Conservation (phyloP, 202 grass and related monocot species). For the Musa balbisiana region DNA sequence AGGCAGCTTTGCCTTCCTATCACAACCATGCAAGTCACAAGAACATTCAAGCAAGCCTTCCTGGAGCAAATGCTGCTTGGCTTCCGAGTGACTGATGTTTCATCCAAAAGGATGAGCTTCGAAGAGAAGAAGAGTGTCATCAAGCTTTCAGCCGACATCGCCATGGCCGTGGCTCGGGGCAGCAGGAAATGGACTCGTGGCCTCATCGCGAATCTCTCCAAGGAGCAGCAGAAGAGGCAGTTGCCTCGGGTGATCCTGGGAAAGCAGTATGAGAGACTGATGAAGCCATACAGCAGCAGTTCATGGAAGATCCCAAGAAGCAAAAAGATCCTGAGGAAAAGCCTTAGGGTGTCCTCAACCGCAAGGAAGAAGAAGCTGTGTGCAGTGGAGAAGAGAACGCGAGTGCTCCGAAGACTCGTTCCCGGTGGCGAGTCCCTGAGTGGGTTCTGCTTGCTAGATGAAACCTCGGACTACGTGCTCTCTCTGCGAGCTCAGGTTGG, state of each 20-base stretch:
- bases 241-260: neutral
- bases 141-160: conserved; percentile 43
- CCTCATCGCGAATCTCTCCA: neutral
- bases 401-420: conserved; percentile 38
- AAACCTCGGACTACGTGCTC: conserved; percentile 61
- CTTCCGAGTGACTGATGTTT: conserved; percentile 29
- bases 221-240: neutral
- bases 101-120: conserved; percentile 35
- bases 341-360: neutral
- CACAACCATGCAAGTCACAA: conserved; percentile 13
- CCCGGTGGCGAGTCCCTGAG: conserved; percentile 53
- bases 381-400: conserved; percentile 29
- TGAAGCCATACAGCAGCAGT: neutral
- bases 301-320: neutral
- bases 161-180: conserved; percentile 33
- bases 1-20: neutral
- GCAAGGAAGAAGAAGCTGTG: conserved; percentile 7
- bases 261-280: neutral
- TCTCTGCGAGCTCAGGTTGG: conserved; percentile 62
- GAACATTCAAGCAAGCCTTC: conserved; percentile 46
- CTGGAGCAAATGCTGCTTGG: conserved; percentile 36
- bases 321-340: conserved; percentile 27
- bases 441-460: conserved; percentile 46
- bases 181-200: conserved; percentile 32
- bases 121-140: conserved; percentile 35